Conservation (phyloP, 805 yeast species). For the Yarrowia osloensis region DNA sequence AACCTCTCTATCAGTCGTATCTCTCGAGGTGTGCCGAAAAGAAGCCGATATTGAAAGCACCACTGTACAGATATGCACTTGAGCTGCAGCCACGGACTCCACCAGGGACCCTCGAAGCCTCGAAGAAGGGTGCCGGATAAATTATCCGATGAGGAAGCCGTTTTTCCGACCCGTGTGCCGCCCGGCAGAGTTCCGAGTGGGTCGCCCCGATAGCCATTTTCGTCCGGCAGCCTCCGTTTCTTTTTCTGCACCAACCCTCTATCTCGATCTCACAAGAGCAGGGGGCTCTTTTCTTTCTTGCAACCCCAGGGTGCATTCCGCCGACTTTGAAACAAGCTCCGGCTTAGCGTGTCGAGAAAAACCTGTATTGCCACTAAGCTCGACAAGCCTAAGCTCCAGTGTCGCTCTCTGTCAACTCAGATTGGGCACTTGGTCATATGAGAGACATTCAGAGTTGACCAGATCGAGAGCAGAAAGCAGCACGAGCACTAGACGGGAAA, state of each 20-base stretch:
- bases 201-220: background rate
- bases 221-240: background rate
- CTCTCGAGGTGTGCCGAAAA: background rate
- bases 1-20: background rate
- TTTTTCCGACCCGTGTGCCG: background rate
- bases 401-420: background rate
- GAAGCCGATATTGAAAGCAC: background rate
- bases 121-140: background rate
- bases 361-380: background rate
- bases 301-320: too few relatives aligned
- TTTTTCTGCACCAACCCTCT: background rate
- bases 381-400: background rate
- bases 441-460: background rate
- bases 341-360: background rate
- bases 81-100: background rate
- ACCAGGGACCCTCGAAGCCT: background rate
- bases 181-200: background rate
- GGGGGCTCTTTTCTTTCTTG: background rate
- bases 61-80: background rate
- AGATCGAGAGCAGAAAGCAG: background rate
- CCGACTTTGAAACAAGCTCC: background rate
- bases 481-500: too few relatives aligned
- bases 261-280: background rate
- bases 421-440: constrained; percentile 1
- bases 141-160: background rate